Evolutionary conservation across 441 rosid species (phyloP), one percentile per base, ranked within the genome.

Genomic region (Hypseocharis bilobata): DNA sequence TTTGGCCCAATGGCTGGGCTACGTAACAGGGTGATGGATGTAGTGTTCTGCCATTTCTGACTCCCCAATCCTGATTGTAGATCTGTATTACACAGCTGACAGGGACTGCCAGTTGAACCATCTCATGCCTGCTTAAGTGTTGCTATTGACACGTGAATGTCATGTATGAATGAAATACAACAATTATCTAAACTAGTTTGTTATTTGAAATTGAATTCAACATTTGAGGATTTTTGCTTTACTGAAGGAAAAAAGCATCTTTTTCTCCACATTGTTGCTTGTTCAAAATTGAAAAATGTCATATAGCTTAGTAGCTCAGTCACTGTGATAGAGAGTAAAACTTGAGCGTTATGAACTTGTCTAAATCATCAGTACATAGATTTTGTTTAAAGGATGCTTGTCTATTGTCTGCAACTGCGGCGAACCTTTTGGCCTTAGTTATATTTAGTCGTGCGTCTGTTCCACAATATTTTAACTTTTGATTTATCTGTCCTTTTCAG

Each of bases 401-500:
- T 29, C 32, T 61, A 45, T 36, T 65, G 25, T 51, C 70, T 47
- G 42, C 42, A 27, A 25, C 20, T 27, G 47, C 66, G 25, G 51
- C 59, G 30, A 19, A 60, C 20, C 23, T 51, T 40, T 34, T 71
- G 61, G 34, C 60, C 23, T 64, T 38, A 67, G 54, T 25, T 69
- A 45, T 64, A 27, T 64, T 38, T 62, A 56, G 30, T 76, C 61
- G 70, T 59, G 60, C 59, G 42, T 62, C 70, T 38, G 66, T 54
- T 45, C 47, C 22, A 42, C 66, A 57, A 59, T 64, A 7, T 73
- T 36, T 65, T 74, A 59, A 72, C 68, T 22, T 74, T 51, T 54
- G 60, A 28, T 49, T 66, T 25, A 29, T 55, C 68, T 52, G 40
- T 77, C 54, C 55, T n/a, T 65, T 45, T 64, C 91, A 94, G 99